phyloP scores from a whole-genome alignment of 352 stramenopile species.

The Globisporangium irregulare region DNA sequence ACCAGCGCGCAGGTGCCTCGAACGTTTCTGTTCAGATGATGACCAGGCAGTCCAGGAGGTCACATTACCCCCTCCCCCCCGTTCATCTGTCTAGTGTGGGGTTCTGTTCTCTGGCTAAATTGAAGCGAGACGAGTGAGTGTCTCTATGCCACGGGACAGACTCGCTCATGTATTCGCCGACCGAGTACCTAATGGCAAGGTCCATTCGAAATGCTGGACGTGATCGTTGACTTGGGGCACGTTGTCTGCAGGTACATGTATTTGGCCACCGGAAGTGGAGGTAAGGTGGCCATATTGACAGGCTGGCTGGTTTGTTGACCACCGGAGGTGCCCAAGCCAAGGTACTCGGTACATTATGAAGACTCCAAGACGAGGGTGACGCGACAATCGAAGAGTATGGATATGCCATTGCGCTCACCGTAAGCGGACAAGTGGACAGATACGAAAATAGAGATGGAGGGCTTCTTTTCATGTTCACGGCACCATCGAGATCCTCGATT shows the following conservation, averaged over 20 bases:
- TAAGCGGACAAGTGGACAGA: too few relatives aligned
- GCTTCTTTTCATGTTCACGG: background rate
- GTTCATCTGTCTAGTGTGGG: background rate
- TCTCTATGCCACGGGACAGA: background rate
- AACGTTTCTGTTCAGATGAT: background rate
- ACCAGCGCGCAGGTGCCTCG: background rate
- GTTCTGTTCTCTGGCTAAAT: background rate
- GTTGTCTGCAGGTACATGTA: too few relatives aligned
- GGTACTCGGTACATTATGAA: background rate
- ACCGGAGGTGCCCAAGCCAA: background rate
- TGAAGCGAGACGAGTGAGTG: background rate
- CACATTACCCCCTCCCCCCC: too few relatives aligned
- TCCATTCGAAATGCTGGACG: background rate
- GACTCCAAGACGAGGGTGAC: background rate
- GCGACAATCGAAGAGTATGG: background rate
- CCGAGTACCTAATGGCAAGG: too few relatives aligned
- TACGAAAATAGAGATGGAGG: background rate
- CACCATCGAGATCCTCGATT: conserved; percentile 5
- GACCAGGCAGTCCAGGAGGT: background rate
- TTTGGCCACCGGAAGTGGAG: too few relatives aligned
- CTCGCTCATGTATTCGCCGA: too few relatives aligned
- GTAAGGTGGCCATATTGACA: background rate
- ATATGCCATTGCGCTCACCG: too few relatives aligned
- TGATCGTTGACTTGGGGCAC: too few relatives aligned
- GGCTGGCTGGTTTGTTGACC: background rate